These are phyloP conservation scores for Leishmania lainsoni DNA, from an alignment of 208 protist species.

Conservation along the genomic window DNA sequence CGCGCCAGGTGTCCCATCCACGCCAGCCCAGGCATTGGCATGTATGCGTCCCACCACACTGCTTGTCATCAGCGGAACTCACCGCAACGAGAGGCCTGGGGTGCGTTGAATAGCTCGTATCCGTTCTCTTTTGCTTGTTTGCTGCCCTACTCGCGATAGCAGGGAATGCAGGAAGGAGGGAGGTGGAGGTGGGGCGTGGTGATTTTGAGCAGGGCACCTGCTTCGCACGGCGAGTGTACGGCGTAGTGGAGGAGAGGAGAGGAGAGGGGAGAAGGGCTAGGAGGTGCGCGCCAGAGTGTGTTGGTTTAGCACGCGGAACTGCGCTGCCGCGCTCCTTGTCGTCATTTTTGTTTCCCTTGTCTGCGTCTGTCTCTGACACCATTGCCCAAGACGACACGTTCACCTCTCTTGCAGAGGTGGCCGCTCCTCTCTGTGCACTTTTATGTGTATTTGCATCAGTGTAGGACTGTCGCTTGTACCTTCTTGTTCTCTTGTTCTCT, in stretches of 20 bases:
- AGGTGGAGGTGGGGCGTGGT: not conserved
- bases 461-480: not conserved
- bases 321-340: not conserved
- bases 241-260: not conserved
- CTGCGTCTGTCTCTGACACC: not conserved
- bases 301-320: not conserved
- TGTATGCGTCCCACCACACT: not conserved
- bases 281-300: not conserved
- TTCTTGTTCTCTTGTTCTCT: not conserved
- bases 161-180: not conserved
- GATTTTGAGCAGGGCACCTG: not conserved
- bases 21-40: not conserved
- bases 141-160: not conserved
- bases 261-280: not conserved
- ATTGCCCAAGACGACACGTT: not conserved
- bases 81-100: not conserved
- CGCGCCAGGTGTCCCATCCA: not conserved
- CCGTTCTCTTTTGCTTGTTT: not conserved
- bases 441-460: not conserved
- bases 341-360: not conserved
- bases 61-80: not conserved
- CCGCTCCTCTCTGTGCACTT: not conserved
- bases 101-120: not conserved
- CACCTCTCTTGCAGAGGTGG: not conserved
- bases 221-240: not conserved